A percentile compares a stretch with the other conserved stretches of the same genome.
Conservation (phyloP, 805 yeast species). For the Zygotorulaspora chibaensis region DNA sequence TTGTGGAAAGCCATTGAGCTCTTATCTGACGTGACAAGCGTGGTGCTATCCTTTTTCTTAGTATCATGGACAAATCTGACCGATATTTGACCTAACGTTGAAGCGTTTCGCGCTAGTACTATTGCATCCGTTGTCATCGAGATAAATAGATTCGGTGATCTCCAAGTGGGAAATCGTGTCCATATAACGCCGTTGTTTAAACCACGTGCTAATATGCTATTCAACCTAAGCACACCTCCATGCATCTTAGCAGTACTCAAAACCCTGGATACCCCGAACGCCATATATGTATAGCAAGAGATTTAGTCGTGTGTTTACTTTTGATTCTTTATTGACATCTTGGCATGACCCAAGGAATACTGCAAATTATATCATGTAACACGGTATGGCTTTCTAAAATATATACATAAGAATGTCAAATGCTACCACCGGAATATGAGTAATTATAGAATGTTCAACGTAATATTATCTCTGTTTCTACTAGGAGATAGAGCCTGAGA, state of each 20-base stretch:
- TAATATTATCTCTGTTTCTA: neutral
- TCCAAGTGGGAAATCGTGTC: too few species aligned
- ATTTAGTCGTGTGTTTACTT: too few species aligned
- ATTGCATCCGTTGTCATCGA: neutral
- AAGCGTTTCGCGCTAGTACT: neutral
- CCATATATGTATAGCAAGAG: too few species aligned
- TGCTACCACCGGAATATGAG: neutral
- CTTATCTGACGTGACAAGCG: constrained; percentile 5
- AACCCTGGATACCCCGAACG: too few species aligned
- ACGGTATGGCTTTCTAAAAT: neutral
- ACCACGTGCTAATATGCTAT: too few species aligned
- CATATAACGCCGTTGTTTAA: too few species aligned
- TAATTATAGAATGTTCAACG: neutral
- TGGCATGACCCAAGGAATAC: too few species aligned
- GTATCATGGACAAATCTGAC: constrained; percentile 6
- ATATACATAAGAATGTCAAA: neutral
- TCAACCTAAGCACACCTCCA: too few species aligned
- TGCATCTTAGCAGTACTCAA: too few species aligned
- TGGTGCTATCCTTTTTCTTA: constrained; percentile 4
- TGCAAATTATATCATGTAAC: neutral
- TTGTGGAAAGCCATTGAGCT: constrained; percentile 13
- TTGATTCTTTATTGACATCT: too few species aligned
- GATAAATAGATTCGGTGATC: neutral
- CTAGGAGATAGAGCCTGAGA: too few species aligned
- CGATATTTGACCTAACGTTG: too few species aligned